These are phyloP conservation scores for Boletus edulis DNA, from an alignment of 768 basidiomycete species.

Conservation along the genomic window DNA sequence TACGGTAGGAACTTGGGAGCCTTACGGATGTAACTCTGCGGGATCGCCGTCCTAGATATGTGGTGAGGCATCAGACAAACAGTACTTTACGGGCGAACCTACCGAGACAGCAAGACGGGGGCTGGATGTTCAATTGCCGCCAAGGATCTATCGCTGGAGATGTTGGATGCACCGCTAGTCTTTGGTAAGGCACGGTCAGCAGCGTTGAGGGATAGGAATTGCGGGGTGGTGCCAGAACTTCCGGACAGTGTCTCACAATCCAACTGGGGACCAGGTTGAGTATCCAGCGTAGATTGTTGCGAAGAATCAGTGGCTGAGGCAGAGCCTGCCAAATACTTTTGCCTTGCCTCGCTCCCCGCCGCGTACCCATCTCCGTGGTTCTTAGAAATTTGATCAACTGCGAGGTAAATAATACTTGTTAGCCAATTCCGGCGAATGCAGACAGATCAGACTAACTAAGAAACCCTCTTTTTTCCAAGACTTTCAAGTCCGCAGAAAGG, in stretches of 20 bases:
- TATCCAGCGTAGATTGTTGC: background rate
- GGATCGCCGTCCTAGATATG: slow-evolving; percentile 25
- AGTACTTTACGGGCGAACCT: background rate
- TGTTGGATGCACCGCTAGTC: background rate
- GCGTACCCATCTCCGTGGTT: background rate
- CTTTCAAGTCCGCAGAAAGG: slow-evolving; percentile 77
- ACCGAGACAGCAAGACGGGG: background rate
- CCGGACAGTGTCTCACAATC: background rate
- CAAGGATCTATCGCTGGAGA: background rate
- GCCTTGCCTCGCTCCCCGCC: background rate
- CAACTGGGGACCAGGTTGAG: too few species aligned
- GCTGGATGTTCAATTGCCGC: background rate
- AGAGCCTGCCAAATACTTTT: background rate
- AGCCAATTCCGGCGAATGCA: background rate
- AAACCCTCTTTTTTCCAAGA: slow-evolving; percentile 75
- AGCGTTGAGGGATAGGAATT: background rate
- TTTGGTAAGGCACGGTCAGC: background rate
- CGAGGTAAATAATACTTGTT: background rate
- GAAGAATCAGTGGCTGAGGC: background rate
- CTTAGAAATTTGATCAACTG: slow-evolving; percentile 83
- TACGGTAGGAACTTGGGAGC: background rate
- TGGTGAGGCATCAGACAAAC: background rate
- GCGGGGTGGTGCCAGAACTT: background rate
- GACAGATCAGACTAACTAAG: slow-evolving; percentile 49
- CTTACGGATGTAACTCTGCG: slow-evolving; percentile 34